Conservation (phyloP, 2,329 filamentous ascomycete genomes). For the Trichoderma aggressivum region DNA sequence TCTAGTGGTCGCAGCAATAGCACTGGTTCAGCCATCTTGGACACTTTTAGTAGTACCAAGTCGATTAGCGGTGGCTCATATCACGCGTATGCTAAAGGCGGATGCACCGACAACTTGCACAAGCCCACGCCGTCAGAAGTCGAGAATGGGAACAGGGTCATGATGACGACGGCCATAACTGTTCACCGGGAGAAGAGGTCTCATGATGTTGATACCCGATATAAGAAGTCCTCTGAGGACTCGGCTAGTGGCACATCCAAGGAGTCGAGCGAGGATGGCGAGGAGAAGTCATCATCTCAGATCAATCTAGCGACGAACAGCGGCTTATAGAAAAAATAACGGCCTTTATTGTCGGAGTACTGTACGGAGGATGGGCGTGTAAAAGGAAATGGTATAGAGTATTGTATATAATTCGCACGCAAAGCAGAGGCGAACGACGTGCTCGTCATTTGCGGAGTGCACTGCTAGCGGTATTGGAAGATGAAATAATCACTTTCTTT, state of each 20-base stretch:
- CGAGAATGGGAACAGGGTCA: neutral
- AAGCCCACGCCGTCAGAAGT: constrained; percentile 4
- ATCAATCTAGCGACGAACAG: neutral
- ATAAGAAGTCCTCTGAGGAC: neutral
- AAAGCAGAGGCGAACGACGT: neutral
- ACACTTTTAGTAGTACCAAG: neutral
- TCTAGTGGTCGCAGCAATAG: neutral
- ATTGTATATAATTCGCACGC: neutral
- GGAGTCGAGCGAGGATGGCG: neutral
- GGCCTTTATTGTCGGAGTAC: neutral
- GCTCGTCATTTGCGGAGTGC: neutral
- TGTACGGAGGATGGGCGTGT: neutral
- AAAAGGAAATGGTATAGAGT: neutral
- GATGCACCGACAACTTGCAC: neutral
- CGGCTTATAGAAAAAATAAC: neutral
- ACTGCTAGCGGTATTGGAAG: neutral
- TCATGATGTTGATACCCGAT: neutral
- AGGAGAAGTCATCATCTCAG: neutral
- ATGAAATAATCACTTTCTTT: neutral
- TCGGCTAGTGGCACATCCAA: neutral
- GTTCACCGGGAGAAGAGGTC: constrained; percentile 1
- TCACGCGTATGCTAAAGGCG: constrained; percentile 6
- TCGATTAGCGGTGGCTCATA: constrained; percentile 7
- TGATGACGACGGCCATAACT: constrained; percentile 15
- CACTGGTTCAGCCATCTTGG: neutral